These are phyloP conservation scores for Fraxinus albicans DNA, from an alignment of 305 asterid genomes.

Conservation along the genomic window DNA sequence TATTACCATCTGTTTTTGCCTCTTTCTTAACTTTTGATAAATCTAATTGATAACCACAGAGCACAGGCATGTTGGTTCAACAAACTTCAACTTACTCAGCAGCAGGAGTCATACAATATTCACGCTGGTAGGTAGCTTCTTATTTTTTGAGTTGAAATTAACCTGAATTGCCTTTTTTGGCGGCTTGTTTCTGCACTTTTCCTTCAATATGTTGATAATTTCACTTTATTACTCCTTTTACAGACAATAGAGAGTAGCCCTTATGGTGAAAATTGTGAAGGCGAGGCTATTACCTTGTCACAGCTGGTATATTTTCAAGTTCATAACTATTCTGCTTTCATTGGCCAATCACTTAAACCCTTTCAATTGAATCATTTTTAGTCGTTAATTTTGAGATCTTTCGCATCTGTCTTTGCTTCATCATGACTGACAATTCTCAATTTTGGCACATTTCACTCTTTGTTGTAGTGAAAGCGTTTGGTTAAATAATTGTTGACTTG, in stretches of 20 bases:
- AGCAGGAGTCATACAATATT: slow-evolving; percentile 99
- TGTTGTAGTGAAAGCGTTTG: slow-evolving; percentile 27
- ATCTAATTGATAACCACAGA: slow-evolving; percentile 54
- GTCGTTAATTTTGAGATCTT: slow-evolving; percentile 2
- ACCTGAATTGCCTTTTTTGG: slow-evolving; percentile 6
- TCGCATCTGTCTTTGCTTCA: background rate
- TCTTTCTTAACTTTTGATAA: slow-evolving; percentile 20
- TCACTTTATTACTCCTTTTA: slow-evolving; percentile 29
- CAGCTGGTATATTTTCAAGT: slow-evolving; percentile 62
- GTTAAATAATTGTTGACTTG: slow-evolving; percentile 17
- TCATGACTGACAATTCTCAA: slow-evolving; percentile 7
- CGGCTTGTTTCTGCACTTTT: slow-evolving; percentile 14
- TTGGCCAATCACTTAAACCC: background rate
- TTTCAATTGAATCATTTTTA: background rate
- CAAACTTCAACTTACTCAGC: slow-evolving; percentile 95
- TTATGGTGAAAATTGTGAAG: slow-evolving; percentile 79
- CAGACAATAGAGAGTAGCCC: slow-evolving; percentile 99
- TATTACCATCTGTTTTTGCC: slow-evolving; percentile 4
- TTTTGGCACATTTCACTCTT: slow-evolving; percentile 12
- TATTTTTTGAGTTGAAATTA: slow-evolving; percentile 14
- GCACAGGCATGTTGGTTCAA: slow-evolving; percentile 99
- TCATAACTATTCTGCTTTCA: slow-evolving; percentile 15
- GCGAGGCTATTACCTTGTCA: slow-evolving; percentile 92
- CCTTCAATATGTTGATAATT: slow-evolving; percentile 17
- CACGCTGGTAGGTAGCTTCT: slow-evolving; percentile 71